A percentile compares a stretch with the other conserved stretches of the same genome.
Evolutionary conservation across 2,329 filamentous ascomycete species (phyloP).

Genomic region (Claviceps sp.): DNA sequence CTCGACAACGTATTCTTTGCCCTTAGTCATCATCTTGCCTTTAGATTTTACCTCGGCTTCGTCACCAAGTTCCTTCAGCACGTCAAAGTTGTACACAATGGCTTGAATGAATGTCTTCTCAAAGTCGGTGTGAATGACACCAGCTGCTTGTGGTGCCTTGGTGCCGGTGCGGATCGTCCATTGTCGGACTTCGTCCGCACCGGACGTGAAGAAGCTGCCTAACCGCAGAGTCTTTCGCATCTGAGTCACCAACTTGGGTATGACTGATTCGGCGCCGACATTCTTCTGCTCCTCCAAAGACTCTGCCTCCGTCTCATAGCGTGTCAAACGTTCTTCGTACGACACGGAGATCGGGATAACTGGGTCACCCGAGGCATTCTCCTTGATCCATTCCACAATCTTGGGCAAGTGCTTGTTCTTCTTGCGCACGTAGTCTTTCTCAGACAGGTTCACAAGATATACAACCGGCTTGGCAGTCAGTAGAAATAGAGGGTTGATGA

Average conservation of each 20-base stretch:
- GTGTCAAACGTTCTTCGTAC: slow-evolving; percentile 83
- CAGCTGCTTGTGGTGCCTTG: slow-evolving; percentile 94
- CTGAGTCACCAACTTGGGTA: slow-evolving; percentile 81
- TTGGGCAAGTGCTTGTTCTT: slow-evolving; percentile 98
- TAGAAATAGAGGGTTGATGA: slow-evolving; percentile 92
- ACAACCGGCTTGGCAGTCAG: slow-evolving; percentile 95
- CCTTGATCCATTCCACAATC: slow-evolving; percentile 91
- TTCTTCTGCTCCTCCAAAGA: slow-evolving; percentile 78
- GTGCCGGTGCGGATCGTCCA: slow-evolving; percentile 95
- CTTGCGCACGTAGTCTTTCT: slow-evolving; percentile 93
- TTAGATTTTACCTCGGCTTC: slow-evolving; percentile 82
- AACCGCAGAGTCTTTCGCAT: slow-evolving; percentile 91
- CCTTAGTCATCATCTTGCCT: slow-evolving; percentile 96
- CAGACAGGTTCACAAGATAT: slow-evolving; percentile 91
- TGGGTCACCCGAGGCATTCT: slow-evolving; percentile 73
- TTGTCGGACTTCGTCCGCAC: slow-evolving; percentile 90
- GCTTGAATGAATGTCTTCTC: slow-evolving; percentile 99
- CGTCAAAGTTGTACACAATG: slow-evolving; percentile 79
- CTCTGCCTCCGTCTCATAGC: slow-evolving; percentile 64
- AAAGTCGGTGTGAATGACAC: slow-evolving; percentile 96
- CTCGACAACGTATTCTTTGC: slow-evolving; percentile 87
- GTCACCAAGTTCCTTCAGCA: slow-evolving; percentile 75
- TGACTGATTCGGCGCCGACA: slow-evolving; percentile 69
- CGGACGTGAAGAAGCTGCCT: slow-evolving; percentile 93
- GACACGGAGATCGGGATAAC: slow-evolving; percentile 87